Percentiles rank a stretch among this genome's conserved stretches.
phyloP scores from a whole-genome alignment of 2,329 filamentous ascomycete species.

The Talaromyces funiculosus region DNA sequence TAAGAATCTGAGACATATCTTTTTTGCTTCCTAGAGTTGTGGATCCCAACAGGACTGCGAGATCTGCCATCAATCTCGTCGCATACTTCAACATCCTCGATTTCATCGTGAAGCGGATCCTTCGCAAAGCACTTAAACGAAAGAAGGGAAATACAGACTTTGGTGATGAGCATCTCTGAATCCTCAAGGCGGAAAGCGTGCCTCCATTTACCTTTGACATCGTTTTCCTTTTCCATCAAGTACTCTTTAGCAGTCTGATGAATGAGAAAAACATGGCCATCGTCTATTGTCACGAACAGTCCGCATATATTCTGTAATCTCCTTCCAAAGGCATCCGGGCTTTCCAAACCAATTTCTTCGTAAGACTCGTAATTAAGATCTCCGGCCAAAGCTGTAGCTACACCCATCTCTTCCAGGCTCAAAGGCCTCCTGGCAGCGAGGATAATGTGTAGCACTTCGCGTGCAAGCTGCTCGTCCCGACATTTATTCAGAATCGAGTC shows the following conservation, averaged over 20 bases:
- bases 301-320: constrained; percentile 3
- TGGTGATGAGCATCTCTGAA: not conserved
- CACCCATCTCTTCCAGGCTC: constrained; percentile 16
- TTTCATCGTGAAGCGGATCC: not conserved
- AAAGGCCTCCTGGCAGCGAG: constrained; percentile 17
- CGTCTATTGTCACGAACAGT: not conserved
- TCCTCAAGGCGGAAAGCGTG: not conserved
- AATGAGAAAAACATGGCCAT: constrained; percentile 2
- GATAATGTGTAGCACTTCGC: constrained; percentile 18
- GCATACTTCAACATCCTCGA: no score
- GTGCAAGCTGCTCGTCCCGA: constrained; percentile 2
- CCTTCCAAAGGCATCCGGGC: not conserved
- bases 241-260: constrained; percentile 10
- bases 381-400: constrained; percentile 13
- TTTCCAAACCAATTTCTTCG: not conserved
- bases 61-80: not conserved
- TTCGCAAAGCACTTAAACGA: not conserved
- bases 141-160: constrained; percentile 4
- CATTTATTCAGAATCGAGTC: constrained; percentile 4
- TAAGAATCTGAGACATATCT: not conserved
- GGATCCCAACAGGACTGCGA: not conserved
- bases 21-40: not conserved
- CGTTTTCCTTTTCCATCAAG: not conserved
- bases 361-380: constrained; percentile 11
- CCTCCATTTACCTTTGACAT: not conserved